A percentile compares a stretch with the other conserved stretches of the same genome.
Evolutionary conservation across 2,329 filamentous ascomycete genomes (phyloP).

Genomic region (Penicillium corylophilum): DNA sequence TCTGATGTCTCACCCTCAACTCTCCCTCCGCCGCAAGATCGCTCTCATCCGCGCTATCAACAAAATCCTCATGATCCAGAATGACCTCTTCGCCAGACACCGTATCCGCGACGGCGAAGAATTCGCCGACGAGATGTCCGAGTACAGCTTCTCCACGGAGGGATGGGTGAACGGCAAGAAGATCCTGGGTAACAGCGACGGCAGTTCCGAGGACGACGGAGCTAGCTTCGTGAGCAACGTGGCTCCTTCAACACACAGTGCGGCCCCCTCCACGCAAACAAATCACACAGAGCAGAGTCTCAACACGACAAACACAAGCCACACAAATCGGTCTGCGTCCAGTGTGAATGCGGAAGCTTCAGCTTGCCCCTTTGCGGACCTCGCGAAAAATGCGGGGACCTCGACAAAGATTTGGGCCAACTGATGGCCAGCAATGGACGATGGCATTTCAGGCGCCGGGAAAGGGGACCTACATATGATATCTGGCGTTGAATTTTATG

Average conservation of each 20-base stretch:
- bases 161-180: conserved; percentile 65
- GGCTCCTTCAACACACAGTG: conserved; percentile 18
- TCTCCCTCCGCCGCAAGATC: conserved; percentile 67
- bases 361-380: conserved; percentile 33
- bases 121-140: conserved; percentile 45
- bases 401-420: conserved; percentile 34
- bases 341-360: conserved; percentile 5
- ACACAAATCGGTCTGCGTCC: not conserved
- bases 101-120: conserved; percentile 70
- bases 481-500: not conserved
- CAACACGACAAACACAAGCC: not conserved
- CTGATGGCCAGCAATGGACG: conserved; percentile 6
- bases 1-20: conserved; percentile 67
- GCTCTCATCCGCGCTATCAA: conserved; percentile 72
- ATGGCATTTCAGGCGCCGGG: conserved; percentile 13
- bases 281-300: not conserved
- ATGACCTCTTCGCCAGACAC: conserved; percentile 83
- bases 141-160: conserved; percentile 55
- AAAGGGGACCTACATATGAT: not conserved
- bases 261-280: conserved; percentile 9
- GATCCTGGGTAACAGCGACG: conserved; percentile 42
- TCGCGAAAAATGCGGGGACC: conserved; percentile 21
- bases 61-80: conserved; percentile 86
- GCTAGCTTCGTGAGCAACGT: conserved; percentile 27
- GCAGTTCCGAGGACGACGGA: conserved; percentile 32